A percentile compares a stretch with the other conserved stretches of the same genome.
Evolutionary conservation across 192 early-diverging fungal genomes (phyloP).

Genomic region (Linderina pennispora): DNA sequence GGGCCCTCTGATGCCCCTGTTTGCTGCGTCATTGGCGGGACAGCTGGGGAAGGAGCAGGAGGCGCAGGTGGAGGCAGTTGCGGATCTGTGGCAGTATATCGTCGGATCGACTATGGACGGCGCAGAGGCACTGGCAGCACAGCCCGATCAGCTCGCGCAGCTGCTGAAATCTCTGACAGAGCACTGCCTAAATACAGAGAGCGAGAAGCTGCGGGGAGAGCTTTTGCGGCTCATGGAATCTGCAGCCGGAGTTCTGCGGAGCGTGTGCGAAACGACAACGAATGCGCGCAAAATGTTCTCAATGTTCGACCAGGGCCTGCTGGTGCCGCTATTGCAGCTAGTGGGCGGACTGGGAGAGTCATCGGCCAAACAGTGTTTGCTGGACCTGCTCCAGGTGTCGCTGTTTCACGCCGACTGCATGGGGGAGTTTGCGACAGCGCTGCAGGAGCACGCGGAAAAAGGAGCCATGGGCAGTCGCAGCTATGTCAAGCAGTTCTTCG

Average conservation of each 20-base stretch:
- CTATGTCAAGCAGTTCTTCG: slow-evolving; percentile 15
- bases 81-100: slow-evolving; percentile 21
- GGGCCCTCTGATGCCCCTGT: slow-evolving; percentile 22
- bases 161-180: slow-evolving; percentile 3
- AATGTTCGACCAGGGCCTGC: slow-evolving; percentile 17
- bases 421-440: slow-evolving; percentile 7
- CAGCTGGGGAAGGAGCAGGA: not conserved
- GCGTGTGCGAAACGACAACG: slow-evolving; percentile 24
- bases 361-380: not conserved
- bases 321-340: slow-evolving; percentile 17
- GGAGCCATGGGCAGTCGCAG: not conserved
- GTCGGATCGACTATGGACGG: slow-evolving; percentile 18
- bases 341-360: not conserved
- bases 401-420: slow-evolving; percentile 29
- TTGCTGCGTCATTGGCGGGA: slow-evolving; percentile 17
- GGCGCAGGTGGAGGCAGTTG: slow-evolving; percentile 8
- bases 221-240: slow-evolving; percentile 7
- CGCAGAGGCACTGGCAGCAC: slow-evolving; percentile 14
- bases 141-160: slow-evolving; percentile 25
- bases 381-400: slow-evolving; percentile 31
- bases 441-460: not conserved
- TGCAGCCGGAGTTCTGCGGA: slow-evolving; percentile 13
- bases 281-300: slow-evolving; percentile 26
- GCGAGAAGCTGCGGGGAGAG: slow-evolving; percentile 1
- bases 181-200: slow-evolving; percentile 2